Evolutionary conservation across 345 rosid genomes (phyloP).

Genomic region (Corymbia maculata): DNA sequence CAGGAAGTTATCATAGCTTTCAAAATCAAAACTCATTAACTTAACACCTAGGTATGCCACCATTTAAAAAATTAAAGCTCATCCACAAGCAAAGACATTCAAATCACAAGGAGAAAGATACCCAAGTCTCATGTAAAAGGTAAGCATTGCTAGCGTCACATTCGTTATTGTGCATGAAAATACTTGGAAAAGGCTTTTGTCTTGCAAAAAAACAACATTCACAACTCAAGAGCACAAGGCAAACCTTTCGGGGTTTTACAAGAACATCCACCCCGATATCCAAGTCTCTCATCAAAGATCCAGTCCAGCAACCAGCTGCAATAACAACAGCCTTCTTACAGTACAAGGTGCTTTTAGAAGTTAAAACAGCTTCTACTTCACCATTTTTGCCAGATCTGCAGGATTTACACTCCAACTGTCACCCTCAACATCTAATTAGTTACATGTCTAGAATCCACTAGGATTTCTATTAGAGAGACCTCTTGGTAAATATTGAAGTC

Average conservation of each 20-base stretch:
- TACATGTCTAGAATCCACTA: not conserved
- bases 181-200: not conserved
- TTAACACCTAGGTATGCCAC: not conserved
- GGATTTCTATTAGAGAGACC: not conserved
- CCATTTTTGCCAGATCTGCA: conserved; percentile 36
- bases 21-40: not conserved
- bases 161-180: not conserved
- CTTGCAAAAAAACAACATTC: not conserved
- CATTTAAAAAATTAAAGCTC: not conserved
- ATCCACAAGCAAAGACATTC: not conserved
- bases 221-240: not conserved
- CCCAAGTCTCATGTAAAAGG: not conserved
- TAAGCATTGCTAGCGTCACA: not conserved
- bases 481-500: not conserved
- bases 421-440: not conserved
- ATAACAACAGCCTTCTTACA: conserved; percentile 61
- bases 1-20: not conserved
- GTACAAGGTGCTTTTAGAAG: conserved; percentile 46
- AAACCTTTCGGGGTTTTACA: conserved; percentile 86
- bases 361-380: conserved; percentile 54
- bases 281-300: conserved; percentile 50
- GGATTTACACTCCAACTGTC: not conserved
- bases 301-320: conserved; percentile 94
- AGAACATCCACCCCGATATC: conserved; percentile 37
- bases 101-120: not conserved